Percentiles rank a stretch among this genome's conserved stretches.
Evolutionary conservation across 164 flowering plant genomes (phyloP).

Genomic region (Piper longum): DNA sequence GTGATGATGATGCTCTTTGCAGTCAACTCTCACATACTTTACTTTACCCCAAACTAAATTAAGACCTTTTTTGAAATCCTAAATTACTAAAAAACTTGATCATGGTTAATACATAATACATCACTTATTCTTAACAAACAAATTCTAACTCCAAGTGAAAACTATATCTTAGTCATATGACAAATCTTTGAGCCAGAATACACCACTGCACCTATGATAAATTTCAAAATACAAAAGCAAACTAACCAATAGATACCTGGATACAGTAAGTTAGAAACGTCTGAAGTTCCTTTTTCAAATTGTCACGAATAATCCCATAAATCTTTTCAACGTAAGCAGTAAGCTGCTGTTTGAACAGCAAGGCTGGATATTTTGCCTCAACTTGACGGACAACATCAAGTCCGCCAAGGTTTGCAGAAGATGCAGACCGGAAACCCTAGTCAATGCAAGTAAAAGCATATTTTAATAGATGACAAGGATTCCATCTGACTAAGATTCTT

Average conservation of each 20-base stretch:
- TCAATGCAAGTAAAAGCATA: constrained; percentile 1
- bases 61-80: too few species aligned
- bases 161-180: too few species aligned
- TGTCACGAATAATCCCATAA: constrained; percentile 87
- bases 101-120: too few species aligned
- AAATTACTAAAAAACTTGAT: too few species aligned
- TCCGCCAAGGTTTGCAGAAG: constrained; percentile 45
- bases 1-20: too few species aligned
- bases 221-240: too few species aligned
- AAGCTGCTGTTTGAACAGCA: constrained; percentile 96
- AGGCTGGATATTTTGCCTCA: constrained; percentile 95
- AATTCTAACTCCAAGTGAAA: too few species aligned
- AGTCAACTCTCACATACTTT: too few species aligned
- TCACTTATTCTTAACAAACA: too few species aligned
- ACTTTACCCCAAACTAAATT: too few species aligned
- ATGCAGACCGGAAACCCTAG: constrained; percentile 93
- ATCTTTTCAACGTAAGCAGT: constrained; percentile 99
- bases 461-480: neutral
- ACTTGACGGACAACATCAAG: constrained; percentile 71
- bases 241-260: constrained; percentile 35
- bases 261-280: constrained; percentile 71
- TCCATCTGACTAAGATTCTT: neutral
- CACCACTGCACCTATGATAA: too few species aligned
- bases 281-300: constrained; percentile 74
- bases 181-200: too few species aligned